These are phyloP conservation scores for Collybia nuda DNA, from an alignment of 768 basidiomycete species.

Conservation along the genomic window DNA sequence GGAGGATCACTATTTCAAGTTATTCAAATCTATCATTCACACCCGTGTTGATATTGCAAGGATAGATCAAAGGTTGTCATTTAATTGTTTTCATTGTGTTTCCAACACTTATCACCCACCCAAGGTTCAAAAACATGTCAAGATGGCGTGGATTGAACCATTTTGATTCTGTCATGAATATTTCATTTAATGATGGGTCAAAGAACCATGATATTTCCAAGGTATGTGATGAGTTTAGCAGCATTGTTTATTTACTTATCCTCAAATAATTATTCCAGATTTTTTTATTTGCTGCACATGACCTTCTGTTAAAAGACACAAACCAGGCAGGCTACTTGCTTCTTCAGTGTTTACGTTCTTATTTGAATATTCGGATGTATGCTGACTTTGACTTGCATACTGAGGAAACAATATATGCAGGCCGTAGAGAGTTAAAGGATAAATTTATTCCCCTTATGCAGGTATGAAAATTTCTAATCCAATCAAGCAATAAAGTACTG, in stretches of 20 bases:
- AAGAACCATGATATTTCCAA: slow-evolving; percentile 28
- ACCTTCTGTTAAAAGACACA: slow-evolving; percentile 2
- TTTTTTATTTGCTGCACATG: slow-evolving; percentile 14
- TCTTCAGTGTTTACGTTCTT: slow-evolving; percentile 18
- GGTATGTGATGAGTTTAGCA: slow-evolving; percentile 15
- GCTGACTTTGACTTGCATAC: slow-evolving; percentile 25
- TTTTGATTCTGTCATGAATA: no score
- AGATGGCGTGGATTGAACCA: no score
- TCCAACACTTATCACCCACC: no score
- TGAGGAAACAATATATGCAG: slow-evolving; percentile 16
- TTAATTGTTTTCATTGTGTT: no score
- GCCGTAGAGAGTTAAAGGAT: slow-evolving; percentile 7
- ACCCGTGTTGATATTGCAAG: no score
- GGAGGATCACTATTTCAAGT: no score
- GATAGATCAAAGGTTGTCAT: no score
- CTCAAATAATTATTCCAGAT: slow-evolving; percentile 10
- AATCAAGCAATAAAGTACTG: no score
- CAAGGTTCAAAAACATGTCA: no score
- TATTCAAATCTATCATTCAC: no score
- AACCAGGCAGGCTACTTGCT: slow-evolving; percentile 18
- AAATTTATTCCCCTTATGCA: slow-evolving; percentile 12
- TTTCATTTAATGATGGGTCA: slow-evolving; percentile 24
- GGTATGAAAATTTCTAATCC: no score
- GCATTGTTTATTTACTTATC: background rate
- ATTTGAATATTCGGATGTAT: slow-evolving; percentile 22